Conservation (phyloP, 257 asterid genomes). For the Leptodermis oblonga region DNA sequence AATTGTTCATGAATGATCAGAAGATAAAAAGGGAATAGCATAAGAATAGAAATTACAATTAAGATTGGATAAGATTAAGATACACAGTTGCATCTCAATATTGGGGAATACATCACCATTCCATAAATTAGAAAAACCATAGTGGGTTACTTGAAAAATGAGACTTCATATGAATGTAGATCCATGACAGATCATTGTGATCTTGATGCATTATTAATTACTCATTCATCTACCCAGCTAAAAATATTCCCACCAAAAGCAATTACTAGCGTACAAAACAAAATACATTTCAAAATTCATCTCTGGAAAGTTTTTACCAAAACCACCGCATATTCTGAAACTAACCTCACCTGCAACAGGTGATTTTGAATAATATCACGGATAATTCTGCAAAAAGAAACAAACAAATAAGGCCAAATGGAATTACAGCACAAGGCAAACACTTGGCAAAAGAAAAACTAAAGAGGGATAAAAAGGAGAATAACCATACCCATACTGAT, state of each 20-base stretch:
- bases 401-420: background rate
- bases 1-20: conserved; percentile 3
- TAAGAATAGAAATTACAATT: background rate
- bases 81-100: background rate
- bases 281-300: background rate
- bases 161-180: background rate
- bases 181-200: background rate
- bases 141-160: background rate
- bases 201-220: background rate
- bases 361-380: conserved; percentile 95
- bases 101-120: background rate
- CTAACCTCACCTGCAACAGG: conserved; percentile 69
- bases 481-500: conserved; percentile 81
- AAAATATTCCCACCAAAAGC: background rate
- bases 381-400: conserved; percentile 58
- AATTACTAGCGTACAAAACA: background rate
- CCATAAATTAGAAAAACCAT: background rate
- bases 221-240: background rate
- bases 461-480: conserved; percentile 13
- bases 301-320: background rate
- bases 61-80: background rate
- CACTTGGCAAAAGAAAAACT: background rate
- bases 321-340: background rate
- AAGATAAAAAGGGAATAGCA: background rate
- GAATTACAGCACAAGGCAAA: background rate